Percentiles rank a stretch among this genome's conserved stretches.
These are phyloP conservation scores for Beauveria sp. DNA, from an alignment of 2,329 filamentous ascomycete species.

Conservation along the genomic window DNA sequence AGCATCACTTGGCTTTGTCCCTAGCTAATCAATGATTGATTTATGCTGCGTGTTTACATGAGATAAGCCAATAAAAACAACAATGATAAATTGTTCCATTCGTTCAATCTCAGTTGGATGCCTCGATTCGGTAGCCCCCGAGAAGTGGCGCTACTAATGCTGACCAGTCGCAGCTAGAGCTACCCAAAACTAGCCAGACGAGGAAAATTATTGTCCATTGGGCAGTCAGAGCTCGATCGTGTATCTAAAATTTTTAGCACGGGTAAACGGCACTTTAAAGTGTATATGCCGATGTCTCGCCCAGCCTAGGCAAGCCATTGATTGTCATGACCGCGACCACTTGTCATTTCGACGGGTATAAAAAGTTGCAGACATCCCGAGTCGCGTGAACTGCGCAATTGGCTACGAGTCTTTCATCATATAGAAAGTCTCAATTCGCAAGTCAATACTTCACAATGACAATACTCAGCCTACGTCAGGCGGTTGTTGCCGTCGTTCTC, in stretches of 20 bases:
- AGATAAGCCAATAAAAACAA: neutral
- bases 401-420: neutral
- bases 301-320: neutral
- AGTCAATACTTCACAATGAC: neutral
- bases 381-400: neutral
- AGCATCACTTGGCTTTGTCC: no score
- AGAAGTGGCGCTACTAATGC: neutral
- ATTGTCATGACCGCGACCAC: neutral
- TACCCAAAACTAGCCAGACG: neutral
- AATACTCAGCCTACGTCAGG: neutral
- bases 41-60: neutral
- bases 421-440: neutral
- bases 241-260: neutral
- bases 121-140: neutral
- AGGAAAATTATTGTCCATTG: neutral
- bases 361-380: neutral
- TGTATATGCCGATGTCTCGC: neutral
- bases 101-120: neutral
- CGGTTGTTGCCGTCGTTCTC: neutral
- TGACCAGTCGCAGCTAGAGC: neutral
- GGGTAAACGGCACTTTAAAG: neutral
- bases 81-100: neutral
- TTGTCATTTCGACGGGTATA: neutral
- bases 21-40: neutral
- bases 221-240: neutral